Conservation (phyloP, 2,329 filamentous ascomycete genomes). For the Diaporthe australafricana region DNA sequence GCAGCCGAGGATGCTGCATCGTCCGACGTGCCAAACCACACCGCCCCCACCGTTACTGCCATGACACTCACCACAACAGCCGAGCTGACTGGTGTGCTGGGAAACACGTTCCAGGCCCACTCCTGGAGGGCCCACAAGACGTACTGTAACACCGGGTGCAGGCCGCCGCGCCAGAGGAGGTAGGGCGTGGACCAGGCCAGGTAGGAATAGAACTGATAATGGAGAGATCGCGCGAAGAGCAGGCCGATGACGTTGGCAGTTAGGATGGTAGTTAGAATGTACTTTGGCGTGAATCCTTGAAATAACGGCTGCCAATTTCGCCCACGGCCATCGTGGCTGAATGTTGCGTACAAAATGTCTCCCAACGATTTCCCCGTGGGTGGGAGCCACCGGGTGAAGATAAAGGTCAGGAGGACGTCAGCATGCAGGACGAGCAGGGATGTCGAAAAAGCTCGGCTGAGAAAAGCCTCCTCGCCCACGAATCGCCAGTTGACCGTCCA, state of each 20-base stretch:
- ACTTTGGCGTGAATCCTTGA: conserved; percentile 65
- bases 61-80: conserved; percentile 77
- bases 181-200: conserved; percentile 90
- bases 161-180: conserved; percentile 82
- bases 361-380: conserved; percentile 70
- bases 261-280: conserved; percentile 81
- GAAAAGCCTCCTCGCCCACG: conserved; percentile 84
- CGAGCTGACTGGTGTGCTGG: conserved; percentile 74
- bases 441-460: conserved; percentile 75
- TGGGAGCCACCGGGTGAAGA: conserved; percentile 76
- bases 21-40: conserved; percentile 68
- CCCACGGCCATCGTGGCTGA: conserved; percentile 54
- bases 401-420: conserved; percentile 74
- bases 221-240: conserved; percentile 86
- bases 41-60: conserved; percentile 71
- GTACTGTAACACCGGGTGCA: conserved; percentile 75
- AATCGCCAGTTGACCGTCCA: conserved; percentile 99
- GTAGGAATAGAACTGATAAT: conserved; percentile 97
- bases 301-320: conserved; percentile 32
- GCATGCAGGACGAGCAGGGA: conserved; percentile 75
- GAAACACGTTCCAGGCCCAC: conserved; percentile 94
- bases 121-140: conserved; percentile 83
- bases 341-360: conserved; percentile 61
- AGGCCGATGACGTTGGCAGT: conserved; percentile 83
- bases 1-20: conserved; percentile 40